phyloP scores from a whole-genome alignment of 768 basidiomycete species.

The Termitomyces sp. region DNA sequence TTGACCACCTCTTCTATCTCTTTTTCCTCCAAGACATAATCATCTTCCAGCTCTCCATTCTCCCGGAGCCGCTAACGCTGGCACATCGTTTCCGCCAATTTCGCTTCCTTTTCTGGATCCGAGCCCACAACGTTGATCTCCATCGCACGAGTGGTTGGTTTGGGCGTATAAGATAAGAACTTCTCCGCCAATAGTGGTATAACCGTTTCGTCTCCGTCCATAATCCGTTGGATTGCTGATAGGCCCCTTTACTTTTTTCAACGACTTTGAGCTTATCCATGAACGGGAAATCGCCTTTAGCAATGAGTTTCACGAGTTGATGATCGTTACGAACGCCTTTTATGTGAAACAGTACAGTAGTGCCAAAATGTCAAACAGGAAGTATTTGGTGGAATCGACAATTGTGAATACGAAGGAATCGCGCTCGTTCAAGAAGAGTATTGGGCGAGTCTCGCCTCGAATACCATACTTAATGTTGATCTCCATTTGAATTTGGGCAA shows the following conservation, averaged over 20 bases:
- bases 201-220: slow-evolving; percentile 27
- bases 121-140: slow-evolving; percentile 3
- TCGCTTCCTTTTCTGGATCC: not conserved
- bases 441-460: slow-evolving; percentile 27
- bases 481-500: slow-evolving; percentile 33
- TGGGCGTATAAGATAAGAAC: slow-evolving; percentile 28
- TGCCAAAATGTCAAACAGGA: slow-evolving; percentile 11
- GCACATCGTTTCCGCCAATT: not conserved
- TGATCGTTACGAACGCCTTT: slow-evolving; percentile 11
- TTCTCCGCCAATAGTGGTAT: slow-evolving; percentile 26
- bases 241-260: slow-evolving; percentile 24
- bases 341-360: slow-evolving; percentile 14
- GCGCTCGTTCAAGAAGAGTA: slow-evolving; percentile 24
- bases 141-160: slow-evolving; percentile 14
- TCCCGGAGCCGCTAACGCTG: not conserved
- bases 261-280: slow-evolving; percentile 8
- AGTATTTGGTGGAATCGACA: slow-evolving; percentile 16
- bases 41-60: not conserved
- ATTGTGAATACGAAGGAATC: slow-evolving; percentile 21
- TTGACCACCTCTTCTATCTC: not conserved
- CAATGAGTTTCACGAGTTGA: slow-evolving; percentile 13
- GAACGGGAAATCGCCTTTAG: slow-evolving; percentile 9
- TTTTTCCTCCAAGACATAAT: no score
- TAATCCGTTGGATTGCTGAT: slow-evolving; percentile 21
- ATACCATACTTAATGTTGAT: slow-evolving; percentile 28